These are phyloP conservation scores for Hypholoma sublateritium DNA, from an alignment of 768 basidiomycete genomes.

Conservation along the genomic window DNA sequence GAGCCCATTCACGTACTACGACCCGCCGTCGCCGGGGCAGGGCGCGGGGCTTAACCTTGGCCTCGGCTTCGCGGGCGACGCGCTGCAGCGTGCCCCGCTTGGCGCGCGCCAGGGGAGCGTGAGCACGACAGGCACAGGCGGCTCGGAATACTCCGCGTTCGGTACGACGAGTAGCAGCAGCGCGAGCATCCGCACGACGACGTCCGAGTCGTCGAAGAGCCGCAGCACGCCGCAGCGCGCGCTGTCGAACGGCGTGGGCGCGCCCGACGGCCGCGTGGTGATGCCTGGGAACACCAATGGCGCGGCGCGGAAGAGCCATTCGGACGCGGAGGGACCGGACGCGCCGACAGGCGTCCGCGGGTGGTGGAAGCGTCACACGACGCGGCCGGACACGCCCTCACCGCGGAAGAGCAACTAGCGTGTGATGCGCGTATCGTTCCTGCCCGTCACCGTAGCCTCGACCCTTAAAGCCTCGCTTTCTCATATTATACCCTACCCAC, in stretches of 20 bases:
- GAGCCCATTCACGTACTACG: conserved; percentile 43
- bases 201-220: conserved; percentile 11
- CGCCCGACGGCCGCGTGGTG: conserved; percentile 20
- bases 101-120: conserved; percentile 10
- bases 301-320: background rate
- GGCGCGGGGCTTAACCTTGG: background rate
- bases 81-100: background rate
- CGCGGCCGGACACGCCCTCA: background rate
- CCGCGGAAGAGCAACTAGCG: too few relatives aligned
- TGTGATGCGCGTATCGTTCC: too few relatives aligned
- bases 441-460: too few relatives aligned
- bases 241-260: conserved; percentile 2
- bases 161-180: conserved; percentile 23
- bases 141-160: conserved; percentile 7
- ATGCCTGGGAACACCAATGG: conserved; percentile 2
- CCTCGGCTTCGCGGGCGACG: background rate
- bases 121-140: background rate
- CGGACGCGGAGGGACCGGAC: background rate
- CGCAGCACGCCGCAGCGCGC: conserved; percentile 2
- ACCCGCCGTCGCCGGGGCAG: conserved; percentile 16
- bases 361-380: conserved; percentile 20
- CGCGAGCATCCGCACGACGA: conserved; percentile 18
- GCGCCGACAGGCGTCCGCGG: conserved; percentile 8
- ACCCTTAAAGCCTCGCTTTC: too few relatives aligned
- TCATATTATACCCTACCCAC: too few relatives aligned